phyloP scores from a whole-genome alignment of 116 monocot genomes.

The Zostera marina region DNA sequence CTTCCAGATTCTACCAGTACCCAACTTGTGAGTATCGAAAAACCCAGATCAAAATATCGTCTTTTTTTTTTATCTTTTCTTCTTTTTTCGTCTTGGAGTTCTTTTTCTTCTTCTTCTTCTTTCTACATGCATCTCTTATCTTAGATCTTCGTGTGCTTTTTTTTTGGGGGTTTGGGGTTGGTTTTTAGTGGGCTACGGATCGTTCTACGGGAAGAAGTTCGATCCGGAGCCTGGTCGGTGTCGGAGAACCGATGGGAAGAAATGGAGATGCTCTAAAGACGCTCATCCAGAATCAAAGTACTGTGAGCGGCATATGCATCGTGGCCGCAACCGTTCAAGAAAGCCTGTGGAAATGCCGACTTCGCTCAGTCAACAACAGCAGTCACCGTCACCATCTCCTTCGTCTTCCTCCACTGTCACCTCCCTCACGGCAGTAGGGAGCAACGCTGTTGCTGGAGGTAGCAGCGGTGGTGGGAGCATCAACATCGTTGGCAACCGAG shows the following conservation, averaged over 20 bases:
- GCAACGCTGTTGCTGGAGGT: too few relatives aligned
- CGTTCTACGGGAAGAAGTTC: slow-evolving; percentile 42
- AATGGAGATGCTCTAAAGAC: slow-evolving; percentile 97
- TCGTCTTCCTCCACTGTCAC: slow-evolving; percentile 19
- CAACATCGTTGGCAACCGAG: too few relatives aligned
- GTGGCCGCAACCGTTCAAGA: slow-evolving; percentile 99
- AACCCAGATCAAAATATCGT: not conserved
- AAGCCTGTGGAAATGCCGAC: slow-evolving; percentile 96
- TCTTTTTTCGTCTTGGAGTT: too few relatives aligned
- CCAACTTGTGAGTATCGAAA: slow-evolving; percentile 25
- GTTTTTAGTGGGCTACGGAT: slow-evolving; percentile 18
- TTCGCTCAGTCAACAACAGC: slow-evolving; percentile 7
- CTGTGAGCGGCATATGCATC: slow-evolving; percentile 95
- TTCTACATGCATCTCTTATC: too few relatives aligned
- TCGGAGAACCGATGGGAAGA: slow-evolving; percentile 91
- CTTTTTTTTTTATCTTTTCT: not conserved
- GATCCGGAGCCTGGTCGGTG: slow-evolving; percentile 96
- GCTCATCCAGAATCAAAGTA: slow-evolving; percentile 92
- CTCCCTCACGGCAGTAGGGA: slow-evolving; percentile 24
- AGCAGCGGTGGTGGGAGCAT: not conserved
- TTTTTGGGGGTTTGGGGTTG: not conserved
- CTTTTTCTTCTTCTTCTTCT: not conserved
- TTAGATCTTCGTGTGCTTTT: not conserved
- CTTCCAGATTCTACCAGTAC: slow-evolving; percentile 45
- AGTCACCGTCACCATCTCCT: slow-evolving; percentile 4